Conservation (phyloP, 2,329 filamentous ascomycete species). For the Phoma sp. region DNA sequence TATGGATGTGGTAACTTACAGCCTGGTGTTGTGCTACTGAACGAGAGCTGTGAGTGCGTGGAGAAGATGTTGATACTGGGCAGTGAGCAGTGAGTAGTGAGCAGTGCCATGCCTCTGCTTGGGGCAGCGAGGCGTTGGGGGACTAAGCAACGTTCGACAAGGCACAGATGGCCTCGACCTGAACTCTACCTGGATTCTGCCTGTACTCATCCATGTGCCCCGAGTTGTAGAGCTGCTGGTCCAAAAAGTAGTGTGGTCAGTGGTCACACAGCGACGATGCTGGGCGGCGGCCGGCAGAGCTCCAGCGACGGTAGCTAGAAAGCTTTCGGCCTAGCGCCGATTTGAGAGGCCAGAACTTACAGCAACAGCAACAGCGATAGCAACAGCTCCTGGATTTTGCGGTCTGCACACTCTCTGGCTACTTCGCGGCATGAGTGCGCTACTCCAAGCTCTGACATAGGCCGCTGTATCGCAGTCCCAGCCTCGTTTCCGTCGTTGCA, state of each 20-base stretch:
- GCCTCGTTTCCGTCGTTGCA: too few relatives aligned
- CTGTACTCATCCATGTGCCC: too few relatives aligned
- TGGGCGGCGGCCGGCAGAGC: conserved; percentile 3
- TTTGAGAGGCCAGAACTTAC: too few relatives aligned
- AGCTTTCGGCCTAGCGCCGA: background rate
- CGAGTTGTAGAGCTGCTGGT: too few relatives aligned
- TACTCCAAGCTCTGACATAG: background rate
- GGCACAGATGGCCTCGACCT: too few relatives aligned
- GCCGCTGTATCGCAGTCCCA: background rate
- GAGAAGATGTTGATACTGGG: background rate
- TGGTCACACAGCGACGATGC: conserved; percentile 9
- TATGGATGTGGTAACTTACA: too few relatives aligned
- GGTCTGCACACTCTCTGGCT: conserved; percentile 1
- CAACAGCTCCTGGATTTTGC: background rate
- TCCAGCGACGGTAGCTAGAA: conserved; percentile 7
- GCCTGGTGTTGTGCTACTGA: too few relatives aligned
- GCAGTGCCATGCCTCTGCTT: too few relatives aligned
- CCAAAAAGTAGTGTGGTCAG: background rate
- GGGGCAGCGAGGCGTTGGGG: too few relatives aligned
- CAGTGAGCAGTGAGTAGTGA: background rate
- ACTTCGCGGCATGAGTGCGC: conserved; percentile 6
- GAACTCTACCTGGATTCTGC: too few relatives aligned
- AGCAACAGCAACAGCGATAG: too few relatives aligned
- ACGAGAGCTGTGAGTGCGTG: background rate
- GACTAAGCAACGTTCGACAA: too few relatives aligned